These are phyloP conservation scores for Neonectria magnoliae DNA, from an alignment of 2,329 filamentous ascomycete genomes.

Conservation along the genomic window DNA sequence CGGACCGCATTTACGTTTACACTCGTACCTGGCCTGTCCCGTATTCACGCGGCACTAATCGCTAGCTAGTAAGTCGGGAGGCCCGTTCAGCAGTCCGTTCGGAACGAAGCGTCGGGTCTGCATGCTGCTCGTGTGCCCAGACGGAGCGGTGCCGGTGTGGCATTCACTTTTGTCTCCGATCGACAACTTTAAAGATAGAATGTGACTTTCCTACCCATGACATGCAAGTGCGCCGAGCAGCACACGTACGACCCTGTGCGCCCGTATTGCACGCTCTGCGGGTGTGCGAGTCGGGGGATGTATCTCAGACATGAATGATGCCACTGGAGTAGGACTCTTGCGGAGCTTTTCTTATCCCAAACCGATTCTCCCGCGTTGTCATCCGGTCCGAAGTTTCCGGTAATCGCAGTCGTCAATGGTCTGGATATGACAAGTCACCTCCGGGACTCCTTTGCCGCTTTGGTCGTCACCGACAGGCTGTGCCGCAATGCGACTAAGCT, in stretches of 20 bases:
- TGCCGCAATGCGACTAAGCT: too few relatives aligned
- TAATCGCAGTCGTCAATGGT: not conserved
- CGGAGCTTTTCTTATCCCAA: not conserved
- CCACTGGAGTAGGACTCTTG: not conserved
- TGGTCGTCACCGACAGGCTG: not conserved
- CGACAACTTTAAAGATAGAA: conserved; percentile 1
- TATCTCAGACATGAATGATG: not conserved
- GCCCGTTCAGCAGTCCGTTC: conserved; percentile 5
- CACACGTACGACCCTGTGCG: conserved; percentile 1
- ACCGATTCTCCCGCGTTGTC: not conserved
- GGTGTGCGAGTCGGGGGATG: not conserved
- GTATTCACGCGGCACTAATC: conserved; percentile 4
- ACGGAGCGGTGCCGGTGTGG: not conserved
- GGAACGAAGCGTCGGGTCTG: not conserved
- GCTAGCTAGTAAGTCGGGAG: conserved; percentile 5
- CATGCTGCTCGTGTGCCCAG: conserved; percentile 5
- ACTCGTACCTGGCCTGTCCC: conserved; percentile 12
- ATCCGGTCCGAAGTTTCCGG: not conserved
- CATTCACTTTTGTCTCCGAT: not conserved
- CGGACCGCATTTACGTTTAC: conserved; percentile 10
- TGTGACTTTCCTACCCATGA: not conserved
- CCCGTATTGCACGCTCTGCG: conserved; percentile 2
- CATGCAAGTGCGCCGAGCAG: not conserved
- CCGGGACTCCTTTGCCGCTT: not conserved
- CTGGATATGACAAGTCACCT: not conserved